These are phyloP conservation scores for Tetradesmus obliquus DNA, from an alignment of 139 green algal genomes.

Conservation along the genomic window DNA sequence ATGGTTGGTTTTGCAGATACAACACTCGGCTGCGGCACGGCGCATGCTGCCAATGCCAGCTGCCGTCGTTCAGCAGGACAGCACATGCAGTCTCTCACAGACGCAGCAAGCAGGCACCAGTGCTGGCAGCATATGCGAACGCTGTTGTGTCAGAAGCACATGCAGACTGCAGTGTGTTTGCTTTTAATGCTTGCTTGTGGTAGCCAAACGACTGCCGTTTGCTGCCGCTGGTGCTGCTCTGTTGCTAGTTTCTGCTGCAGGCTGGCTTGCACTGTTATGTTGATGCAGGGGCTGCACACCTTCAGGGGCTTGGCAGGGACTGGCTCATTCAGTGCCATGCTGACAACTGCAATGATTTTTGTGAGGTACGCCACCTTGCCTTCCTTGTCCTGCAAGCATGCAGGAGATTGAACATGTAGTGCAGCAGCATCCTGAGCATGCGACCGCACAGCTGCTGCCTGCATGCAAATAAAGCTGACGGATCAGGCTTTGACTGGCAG, in stretches of 20 bases:
- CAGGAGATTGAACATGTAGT: background rate
- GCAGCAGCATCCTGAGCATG: background rate
- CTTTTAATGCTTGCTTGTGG: no score
- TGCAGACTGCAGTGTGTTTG: background rate
- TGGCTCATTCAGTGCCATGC: constrained; percentile 52
- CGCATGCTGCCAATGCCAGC: background rate
- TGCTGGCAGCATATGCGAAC: no score
- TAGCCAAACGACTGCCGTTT: no score
- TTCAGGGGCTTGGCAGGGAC: constrained; percentile 81
- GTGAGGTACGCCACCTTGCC: constrained; percentile 81
- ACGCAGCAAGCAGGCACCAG: no score
- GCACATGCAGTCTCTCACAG: background rate
- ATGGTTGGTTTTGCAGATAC: background rate
- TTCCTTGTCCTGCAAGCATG: constrained; percentile 81
- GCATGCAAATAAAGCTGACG: no score
- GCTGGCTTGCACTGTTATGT: no score
- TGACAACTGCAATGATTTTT: constrained; percentile 83
- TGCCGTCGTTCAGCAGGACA: background rate
- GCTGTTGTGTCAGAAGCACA: no score
- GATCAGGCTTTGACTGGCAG: no score
- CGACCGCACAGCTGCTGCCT: background rate
- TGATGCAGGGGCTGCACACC: constrained; percentile 43
- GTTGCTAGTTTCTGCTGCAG: no score
- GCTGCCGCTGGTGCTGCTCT: no score
- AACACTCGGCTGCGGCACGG: background rate